A percentile compares a stretch with the other conserved stretches of the same genome.
Evolutionary conservation across 495 filamentous ascomycete genomes (phyloP).

Genomic region (Neurospora sp.): DNA sequence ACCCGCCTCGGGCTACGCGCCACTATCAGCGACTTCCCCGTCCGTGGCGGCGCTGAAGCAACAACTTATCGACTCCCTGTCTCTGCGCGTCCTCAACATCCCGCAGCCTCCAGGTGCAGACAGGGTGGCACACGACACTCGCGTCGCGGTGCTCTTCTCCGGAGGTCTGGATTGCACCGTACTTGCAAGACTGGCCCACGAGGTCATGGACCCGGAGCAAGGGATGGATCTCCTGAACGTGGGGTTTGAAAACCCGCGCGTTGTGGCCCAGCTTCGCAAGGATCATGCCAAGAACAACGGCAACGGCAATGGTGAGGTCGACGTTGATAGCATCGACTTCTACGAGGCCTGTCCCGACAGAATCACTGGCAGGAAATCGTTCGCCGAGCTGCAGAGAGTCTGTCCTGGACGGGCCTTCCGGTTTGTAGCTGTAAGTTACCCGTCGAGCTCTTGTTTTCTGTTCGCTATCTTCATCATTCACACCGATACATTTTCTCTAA

Average conservation of each 20-base stretch:
- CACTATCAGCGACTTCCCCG: conserved; percentile 37
- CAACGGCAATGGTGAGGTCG: background rate
- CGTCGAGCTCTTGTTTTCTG: no score
- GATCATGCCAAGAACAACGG: conserved; percentile 4
- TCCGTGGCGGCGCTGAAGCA: conserved; percentile 47
- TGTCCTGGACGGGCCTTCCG: conserved; percentile 70
- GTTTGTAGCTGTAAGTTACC: conserved; percentile 52
- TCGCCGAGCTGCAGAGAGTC: conserved; percentile 56
- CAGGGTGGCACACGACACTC: conserved; percentile 19
- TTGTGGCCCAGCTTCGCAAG: conserved; percentile 32
- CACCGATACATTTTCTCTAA: conserved; percentile 1
- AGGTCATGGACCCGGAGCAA: conserved; percentile 56
- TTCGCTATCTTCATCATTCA: background rate
- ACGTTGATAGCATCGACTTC: conserved; percentile 17
- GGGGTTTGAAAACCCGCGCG: conserved; percentile 88
- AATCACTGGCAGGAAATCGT: conserved; percentile 68
- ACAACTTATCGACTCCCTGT: conserved; percentile 54
- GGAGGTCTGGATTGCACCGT: conserved; percentile 90
- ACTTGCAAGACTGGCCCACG: conserved; percentile 73
- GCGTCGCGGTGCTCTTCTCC: conserved; percentile 81
- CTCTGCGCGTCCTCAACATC: conserved; percentile 56
- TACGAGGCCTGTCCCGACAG: conserved; percentile 88
- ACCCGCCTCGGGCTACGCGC: conserved; percentile 12
- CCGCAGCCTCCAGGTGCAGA: conserved; percentile 41
- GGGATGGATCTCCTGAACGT: conserved; percentile 87